Percentiles rank a stretch among this genome's conserved stretches.
Evolutionary conservation across 148 eudicot species (phyloP).

Genomic region (Polygonum maritimum): DNA sequence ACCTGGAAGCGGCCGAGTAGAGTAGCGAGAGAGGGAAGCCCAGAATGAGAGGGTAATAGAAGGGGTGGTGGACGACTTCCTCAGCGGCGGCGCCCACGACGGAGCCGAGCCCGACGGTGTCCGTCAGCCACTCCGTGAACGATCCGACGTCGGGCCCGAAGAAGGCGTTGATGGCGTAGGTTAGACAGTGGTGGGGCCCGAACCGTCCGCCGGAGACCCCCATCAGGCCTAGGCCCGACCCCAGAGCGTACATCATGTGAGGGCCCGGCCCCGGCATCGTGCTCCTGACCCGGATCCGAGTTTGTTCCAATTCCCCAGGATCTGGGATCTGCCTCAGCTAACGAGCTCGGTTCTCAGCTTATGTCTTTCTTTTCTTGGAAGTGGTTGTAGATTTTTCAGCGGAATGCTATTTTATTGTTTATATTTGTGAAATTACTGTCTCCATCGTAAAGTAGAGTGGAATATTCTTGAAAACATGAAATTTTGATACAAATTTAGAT

Average conservation of each 20-base stretch:
- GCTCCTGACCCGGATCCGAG: background rate
- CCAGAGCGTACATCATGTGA: conserved; percentile 78
- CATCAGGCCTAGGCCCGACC: conserved; percentile 52
- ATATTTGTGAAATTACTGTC: too few relatives aligned
- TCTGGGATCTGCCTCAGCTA: background rate
- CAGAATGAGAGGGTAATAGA: conserved; percentile 51
- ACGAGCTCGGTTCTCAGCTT: background rate
- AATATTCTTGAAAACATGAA: too few relatives aligned
- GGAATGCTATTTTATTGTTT: too few relatives aligned
- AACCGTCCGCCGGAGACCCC: conserved; percentile 59
- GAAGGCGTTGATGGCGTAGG: conserved; percentile 82
- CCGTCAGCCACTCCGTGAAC: conserved; percentile 67
- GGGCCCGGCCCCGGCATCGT: conserved; percentile 97
- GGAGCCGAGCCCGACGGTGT: conserved; percentile 51
- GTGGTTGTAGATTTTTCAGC: too few relatives aligned
- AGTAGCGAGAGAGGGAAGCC: conserved; percentile 64
- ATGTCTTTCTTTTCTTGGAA: too few relatives aligned
- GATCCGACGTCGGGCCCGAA: conserved; percentile 97
- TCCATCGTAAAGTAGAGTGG: too few relatives aligned
- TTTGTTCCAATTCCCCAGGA: background rate
- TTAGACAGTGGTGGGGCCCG: conserved; percentile 77
- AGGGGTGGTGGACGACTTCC: conserved; percentile 55
- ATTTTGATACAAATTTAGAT: too few relatives aligned
- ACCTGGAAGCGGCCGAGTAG: conserved; percentile 47
- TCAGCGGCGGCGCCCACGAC: conserved; percentile 18